A percentile compares a stretch with the other conserved stretches of the same genome.
phyloP scores from a whole-genome alignment of 2,329 filamentous ascomycete genomes.

The Balansia obtecta region DNA sequence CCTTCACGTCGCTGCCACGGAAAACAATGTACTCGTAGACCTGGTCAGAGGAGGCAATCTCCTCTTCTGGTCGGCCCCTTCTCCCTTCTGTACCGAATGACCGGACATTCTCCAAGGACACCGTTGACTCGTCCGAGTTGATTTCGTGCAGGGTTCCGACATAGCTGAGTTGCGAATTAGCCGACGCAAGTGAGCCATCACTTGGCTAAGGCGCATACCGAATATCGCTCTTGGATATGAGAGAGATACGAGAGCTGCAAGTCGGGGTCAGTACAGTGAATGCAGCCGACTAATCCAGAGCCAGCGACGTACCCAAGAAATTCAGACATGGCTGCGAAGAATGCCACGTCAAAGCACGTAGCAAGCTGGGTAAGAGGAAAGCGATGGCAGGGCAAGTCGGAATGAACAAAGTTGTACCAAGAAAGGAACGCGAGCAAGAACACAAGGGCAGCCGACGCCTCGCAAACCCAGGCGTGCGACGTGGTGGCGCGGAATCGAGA shows the following conservation, averaged over 20 bases:
- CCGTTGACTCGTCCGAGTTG: slow-evolving; percentile 92
- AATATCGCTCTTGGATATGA: slow-evolving; percentile 96
- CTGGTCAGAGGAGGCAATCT: slow-evolving; percentile 72
- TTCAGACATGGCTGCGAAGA: slow-evolving; percentile 39
- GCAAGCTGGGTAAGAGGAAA: slow-evolving; percentile 15
- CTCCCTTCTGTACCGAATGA: slow-evolving; percentile 93
- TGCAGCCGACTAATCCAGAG: neutral
- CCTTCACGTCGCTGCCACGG: slow-evolving; percentile 95
- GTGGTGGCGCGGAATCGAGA: slow-evolving; percentile 1
- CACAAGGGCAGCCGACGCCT: slow-evolving; percentile 1
- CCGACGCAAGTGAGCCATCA: slow-evolving; percentile 7
- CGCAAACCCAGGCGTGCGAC: neutral
- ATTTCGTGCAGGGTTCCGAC: slow-evolving; percentile 94
- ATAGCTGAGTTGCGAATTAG: slow-evolving; percentile 51
- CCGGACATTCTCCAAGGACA: slow-evolving; percentile 90
- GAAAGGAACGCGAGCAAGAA: slow-evolving; percentile 3
- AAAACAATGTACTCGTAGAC: slow-evolving; percentile 99
- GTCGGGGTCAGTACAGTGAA: neutral
- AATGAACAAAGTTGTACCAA: slow-evolving; percentile 11
- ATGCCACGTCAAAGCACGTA: slow-evolving; percentile 30
- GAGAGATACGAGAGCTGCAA: slow-evolving; percentile 75
- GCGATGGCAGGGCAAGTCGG: slow-evolving; percentile 10
- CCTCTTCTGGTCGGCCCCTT: slow-evolving; percentile 62
- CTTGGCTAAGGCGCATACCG: slow-evolving; percentile 46
- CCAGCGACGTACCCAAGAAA: slow-evolving; percentile 40